Base-by-base conservation (phyloP, 345 rosid genomes). In the Salix arbutifolia region DNA sequence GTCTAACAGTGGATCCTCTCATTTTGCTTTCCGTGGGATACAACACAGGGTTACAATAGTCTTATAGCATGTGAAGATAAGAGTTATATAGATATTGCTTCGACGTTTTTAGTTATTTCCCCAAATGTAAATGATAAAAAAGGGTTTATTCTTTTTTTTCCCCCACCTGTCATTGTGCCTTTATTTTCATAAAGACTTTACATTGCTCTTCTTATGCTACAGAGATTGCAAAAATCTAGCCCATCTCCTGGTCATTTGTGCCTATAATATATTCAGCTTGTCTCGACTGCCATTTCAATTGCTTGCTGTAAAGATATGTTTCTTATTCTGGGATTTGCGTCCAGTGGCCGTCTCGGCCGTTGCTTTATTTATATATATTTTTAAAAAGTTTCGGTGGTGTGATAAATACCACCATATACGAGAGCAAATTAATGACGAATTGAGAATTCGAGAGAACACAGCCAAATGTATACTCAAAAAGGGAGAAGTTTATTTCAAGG, bases 111-210 rank as follows among this genome's bases (percentile, higher is more conserved):
- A 21, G 14, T 19, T 23, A 16, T 40, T 37, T 37, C 25, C 72
- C 78, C 19, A 23, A 30, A 35, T 76, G 79, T 75, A 75, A 69
- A 80, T 77, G 80, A 62, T 67, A 74, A 3, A 74, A 3, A 58
- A 10, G 64, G 83, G 74, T 53, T 65, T 17, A 40, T 71, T 26
- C 30, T 56, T 38, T 46, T 38, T 35, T 10, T 18, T 2, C 33
- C 2, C 33, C 4, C 18, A 1, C 14, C 33, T 0, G 18, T 19
- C 37, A 1, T 13, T 13, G 23, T 30, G 8, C 11, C 33, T 26
- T 33, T 14, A 4, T 48, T 71, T 42, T 33, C 26, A 64, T 40
- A 64, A 46, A 17, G 13, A 11, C 48, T n/a, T 71, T 18, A 40
- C n/a, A 40, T 37, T 52, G 7, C 33, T 30, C 72, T 81, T 38